Base-by-base conservation (phyloP, 106 monocot species). In the Dendrobium nobile region DNA sequence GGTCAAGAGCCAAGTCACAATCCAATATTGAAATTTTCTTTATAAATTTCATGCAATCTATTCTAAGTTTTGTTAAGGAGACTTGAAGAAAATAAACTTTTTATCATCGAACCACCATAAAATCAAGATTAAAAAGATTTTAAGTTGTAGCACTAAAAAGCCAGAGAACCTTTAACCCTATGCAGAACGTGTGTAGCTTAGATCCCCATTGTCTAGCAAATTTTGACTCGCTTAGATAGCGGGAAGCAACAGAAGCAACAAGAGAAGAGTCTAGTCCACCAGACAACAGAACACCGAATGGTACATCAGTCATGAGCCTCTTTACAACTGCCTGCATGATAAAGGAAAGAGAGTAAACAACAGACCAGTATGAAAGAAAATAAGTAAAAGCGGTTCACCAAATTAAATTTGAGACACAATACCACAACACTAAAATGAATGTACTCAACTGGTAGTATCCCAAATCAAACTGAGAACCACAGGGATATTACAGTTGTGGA, bases 221-320 rank as follows among this genome's bases (percentile, higher is more conserved):
- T 82, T 87, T 84, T 26, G 84, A 55, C 59, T 92, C 79, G 68
- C 80, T 40, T 78, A 92, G 59, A 79, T 92, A 67, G 11, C 92
- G 83, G 7, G 82, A 85, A 44, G 87, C 87, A 65, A 92, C 91
- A 68, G 91, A 79, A 80, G 89, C 92, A 84, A 92, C 92, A 59
- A 92, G 87, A 75, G 92, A 92, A 7, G 92, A 92, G 59, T 89
- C 92, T 47, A 92, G 85, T 47, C 92, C 92, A 75, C 92, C 91
- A 81, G 91, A 91, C 40, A 91, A 77, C 54, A 91, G 87, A 72
- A 91, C 91, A 68, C 91, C 91, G 77, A 91, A 91, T 70, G 91
- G 91, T 77, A 91, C 91, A 85, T 91, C 91, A 18, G 91, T 85
- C 91, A 91, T 91, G 37, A 91, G 85, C 82, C 91, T 91, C 78